phyloP scores from a whole-genome alignment of 768 basidiomycete genomes.

The Mycena alexandri region DNA sequence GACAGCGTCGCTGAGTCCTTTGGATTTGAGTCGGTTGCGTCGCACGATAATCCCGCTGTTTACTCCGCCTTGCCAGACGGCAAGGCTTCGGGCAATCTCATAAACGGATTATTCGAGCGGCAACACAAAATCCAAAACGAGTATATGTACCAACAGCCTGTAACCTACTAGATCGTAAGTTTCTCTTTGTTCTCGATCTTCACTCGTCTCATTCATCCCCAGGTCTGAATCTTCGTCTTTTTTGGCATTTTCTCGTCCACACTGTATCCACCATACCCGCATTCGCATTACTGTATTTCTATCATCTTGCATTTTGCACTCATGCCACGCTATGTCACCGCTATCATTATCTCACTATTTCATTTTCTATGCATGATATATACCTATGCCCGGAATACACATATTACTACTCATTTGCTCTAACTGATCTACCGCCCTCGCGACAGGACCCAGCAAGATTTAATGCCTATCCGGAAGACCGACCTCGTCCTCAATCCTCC shows the following conservation, averaged over 20 bases:
- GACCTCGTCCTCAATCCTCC: slow-evolving; percentile 86
- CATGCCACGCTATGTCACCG: slow-evolving; percentile 9
- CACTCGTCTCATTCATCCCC: not conserved
- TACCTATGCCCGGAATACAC: slow-evolving; percentile 27
- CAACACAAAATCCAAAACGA: slow-evolving; percentile 14
- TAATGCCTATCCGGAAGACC: slow-evolving; percentile 72
- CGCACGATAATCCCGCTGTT: not conserved
- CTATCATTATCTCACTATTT: slow-evolving; percentile 34
- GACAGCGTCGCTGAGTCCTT: slow-evolving; percentile 14
- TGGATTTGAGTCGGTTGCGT: not conserved
- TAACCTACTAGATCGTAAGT: slow-evolving; percentile 12
- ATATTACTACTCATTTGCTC: slow-evolving; percentile 26
- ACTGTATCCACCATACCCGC: slow-evolving; percentile 29
- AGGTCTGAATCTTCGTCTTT: slow-evolving; percentile 5
- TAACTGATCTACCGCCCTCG: slow-evolving; percentile 19
- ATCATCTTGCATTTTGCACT: slow-evolving; percentile 1
- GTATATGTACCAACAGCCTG: slow-evolving; percentile 9
- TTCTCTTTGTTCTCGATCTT: not conserved
- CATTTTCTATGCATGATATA: slow-evolving; percentile 1
- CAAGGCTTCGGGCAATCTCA: slow-evolving; percentile 9
- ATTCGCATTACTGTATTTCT: slow-evolving; percentile 30
- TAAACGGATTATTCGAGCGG: slow-evolving; percentile 9
- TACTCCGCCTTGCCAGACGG: slow-evolving; percentile 21
- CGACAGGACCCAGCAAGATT: slow-evolving; percentile 24
- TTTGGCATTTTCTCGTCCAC: slow-evolving; percentile 5